phyloP scores from a whole-genome alignment of 306 rosid species.

The Pterocarpus santalinus region DNA sequence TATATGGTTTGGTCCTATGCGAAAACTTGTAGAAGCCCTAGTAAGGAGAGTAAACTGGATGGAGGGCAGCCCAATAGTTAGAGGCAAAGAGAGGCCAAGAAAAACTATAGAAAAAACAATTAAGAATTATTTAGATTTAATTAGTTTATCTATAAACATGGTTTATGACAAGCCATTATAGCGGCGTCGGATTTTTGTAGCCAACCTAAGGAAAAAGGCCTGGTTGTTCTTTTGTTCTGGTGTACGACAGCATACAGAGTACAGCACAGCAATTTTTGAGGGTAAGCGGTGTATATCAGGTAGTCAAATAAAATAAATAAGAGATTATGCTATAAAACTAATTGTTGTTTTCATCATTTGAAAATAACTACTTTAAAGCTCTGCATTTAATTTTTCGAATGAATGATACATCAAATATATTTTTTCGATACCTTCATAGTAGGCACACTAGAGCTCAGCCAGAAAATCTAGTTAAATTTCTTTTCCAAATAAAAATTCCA shows the following conservation, averaged over 20 bases:
- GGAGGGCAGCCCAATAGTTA: background rate
- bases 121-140: background rate
- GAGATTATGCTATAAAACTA: conserved; percentile 6
- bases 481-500: background rate
- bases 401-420: conserved; percentile 10
- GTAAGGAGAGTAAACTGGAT: background rate
- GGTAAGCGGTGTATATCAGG: background rate
- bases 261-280: background rate
- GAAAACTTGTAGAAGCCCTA: background rate
- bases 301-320: background rate
- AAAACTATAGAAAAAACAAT: background rate
- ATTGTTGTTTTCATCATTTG: conserved; percentile 1
- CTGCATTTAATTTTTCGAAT: conserved; percentile 12
- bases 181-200: background rate
- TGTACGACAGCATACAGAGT: background rate
- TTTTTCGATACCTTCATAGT: background rate
- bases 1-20: background rate
- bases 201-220: background rate
- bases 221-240: background rate
- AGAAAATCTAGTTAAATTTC: background rate
- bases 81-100: background rate
- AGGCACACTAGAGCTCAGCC: background rate
- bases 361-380: conserved; percentile 12
- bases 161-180: too few species aligned
- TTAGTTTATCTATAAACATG: background rate